Base-by-base conservation (phyloP, 108 stramenopile genomes). In the Discostella pseudostelligera region DNA sequence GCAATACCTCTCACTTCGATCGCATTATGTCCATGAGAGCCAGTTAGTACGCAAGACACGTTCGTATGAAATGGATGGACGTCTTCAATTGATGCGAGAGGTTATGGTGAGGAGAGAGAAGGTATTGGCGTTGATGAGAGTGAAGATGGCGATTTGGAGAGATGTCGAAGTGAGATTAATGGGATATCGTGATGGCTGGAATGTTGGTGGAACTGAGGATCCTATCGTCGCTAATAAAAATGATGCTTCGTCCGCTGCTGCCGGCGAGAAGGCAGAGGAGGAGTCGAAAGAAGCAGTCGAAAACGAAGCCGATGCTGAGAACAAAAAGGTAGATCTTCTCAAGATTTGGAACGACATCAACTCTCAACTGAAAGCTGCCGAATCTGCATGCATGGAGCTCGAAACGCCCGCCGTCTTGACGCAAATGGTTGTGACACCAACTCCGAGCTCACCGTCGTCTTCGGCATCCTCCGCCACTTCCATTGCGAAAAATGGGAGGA, bases 1-100 rank as follows among this genome's bases (percentile, higher is more conserved):
- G 4, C 78, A 91, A 58, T 95, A 92, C 73, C 61, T 92, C 54
- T 81, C 83, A 20, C 73, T 92, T 16, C 72, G 87, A 12, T 86
- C 91, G 5, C 91, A 92, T 61, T 95, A 87, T 68, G 87, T 92
- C 24, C 62, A 86, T 48, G 79, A 84, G 39, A 69, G 72, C 44
- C 80, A 90, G 39, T 53, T 73, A 43, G 83, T 89, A 42, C 62
- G 84, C 3, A 62, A 61, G n/a, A 70, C 79, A 9, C 62, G 78
- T 2, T 32, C 65, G 17, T 71, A 70, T 39, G 74, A 80, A 43
- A 79, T 82, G 39, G 56, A 53, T 53, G 85, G 66, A 12, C 69
- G 76, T 4, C 61, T 86, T 44, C 60, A 81, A 22, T 67, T 89
- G 13, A 67, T 92, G 69, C 71, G 79, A 37, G 70, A 71, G 2